Conservation (phyloP, 345 rosid genomes). For the Geranium brycei region DNA sequence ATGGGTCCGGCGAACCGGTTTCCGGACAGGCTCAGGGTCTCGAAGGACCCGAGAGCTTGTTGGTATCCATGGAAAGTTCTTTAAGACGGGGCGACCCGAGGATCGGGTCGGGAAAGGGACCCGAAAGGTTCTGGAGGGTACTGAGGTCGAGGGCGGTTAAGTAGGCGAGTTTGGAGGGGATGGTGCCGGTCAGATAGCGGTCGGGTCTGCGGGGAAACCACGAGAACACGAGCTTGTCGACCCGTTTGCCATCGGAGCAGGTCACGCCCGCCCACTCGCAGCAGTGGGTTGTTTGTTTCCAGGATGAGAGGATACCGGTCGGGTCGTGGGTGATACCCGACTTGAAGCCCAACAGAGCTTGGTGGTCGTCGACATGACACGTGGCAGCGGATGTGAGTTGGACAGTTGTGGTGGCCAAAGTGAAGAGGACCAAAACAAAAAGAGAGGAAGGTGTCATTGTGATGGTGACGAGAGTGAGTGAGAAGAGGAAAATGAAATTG, state of each 20-base stretch:
- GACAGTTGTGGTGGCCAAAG: too few relatives aligned
- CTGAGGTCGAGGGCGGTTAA: constrained; percentile 38
- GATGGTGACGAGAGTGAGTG: too few relatives aligned
- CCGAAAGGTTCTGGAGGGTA: constrained; percentile 43
- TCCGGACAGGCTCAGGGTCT: constrained; percentile 27
- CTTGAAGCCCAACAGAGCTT: too few relatives aligned
- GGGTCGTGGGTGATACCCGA: too few relatives aligned
- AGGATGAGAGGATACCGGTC: too few relatives aligned
- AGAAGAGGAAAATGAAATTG: too few relatives aligned
- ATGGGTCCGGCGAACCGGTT: constrained; percentile 51
- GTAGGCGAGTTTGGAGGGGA: constrained; percentile 41
- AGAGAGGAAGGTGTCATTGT: too few relatives aligned
- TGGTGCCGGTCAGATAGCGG: constrained; percentile 35
- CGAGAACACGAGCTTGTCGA: constrained; percentile 22
- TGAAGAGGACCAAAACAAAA: too few relatives aligned
- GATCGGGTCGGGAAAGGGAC: constrained; percentile 41
- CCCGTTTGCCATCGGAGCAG: constrained; percentile 1
- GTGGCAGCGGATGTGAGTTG: too few relatives aligned
- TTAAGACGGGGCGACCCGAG: constrained; percentile 34
- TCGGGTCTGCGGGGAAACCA: constrained; percentile 5
- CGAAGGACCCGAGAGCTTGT: constrained; percentile 51
- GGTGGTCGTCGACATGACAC: too few relatives aligned
- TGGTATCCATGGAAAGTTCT: constrained; percentile 45
- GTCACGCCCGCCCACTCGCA: too few relatives aligned
- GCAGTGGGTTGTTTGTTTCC: too few relatives aligned